Base-by-base conservation (phyloP, 352 stramenopile species). In the Thraustochytrium sp. region DNA sequence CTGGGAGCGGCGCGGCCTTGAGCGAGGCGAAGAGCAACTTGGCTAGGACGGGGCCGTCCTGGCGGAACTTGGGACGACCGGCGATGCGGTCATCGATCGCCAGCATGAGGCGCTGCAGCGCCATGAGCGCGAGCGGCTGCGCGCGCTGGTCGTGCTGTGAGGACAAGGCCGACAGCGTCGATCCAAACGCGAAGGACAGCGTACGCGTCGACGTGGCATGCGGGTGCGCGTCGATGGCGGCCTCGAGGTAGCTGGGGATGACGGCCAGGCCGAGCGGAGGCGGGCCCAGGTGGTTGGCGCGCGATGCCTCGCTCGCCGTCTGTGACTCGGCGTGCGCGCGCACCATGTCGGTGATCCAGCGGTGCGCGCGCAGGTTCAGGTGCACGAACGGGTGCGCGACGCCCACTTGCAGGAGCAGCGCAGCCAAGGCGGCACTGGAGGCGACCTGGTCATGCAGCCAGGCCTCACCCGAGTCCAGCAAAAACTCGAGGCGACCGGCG, bases 301-400 rank as follows among this genome's bases (percentile, higher is more conserved):
- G 26, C 21, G 3, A 2, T 9, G 13, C 26, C 9, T 44, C 55
- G 23, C 18, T 23, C 42, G 23, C 18, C 8, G 42, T 23, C 68
- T 77, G 42, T 4, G 46, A 9, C 8, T 61, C 26, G 18, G 31
- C 46, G 26, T 80, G 13, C 8, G 46, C 42, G 31, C 34, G 42
- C 13, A 80, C 36, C 48, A 63, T 80, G 2, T 80, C 68, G 1
- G 68, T 80, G 1, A 80, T 46, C 68, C 68, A 80, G 5, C 53
- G 48, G 38, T 80, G 68, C 5, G 68, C 53, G 23, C 68, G 48
- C 48, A 80, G 5, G n/a, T 80, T 80, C n/a, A 80, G 38, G 38
- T 80, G 68, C 68, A 64, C 68, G 26, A 80, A 80, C 3, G 68
- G 53, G 34, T 80, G 68, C 13, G 31, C 34, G 8, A 80, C 68